A percentile compares a stretch with the other conserved stretches of the same genome.
Evolutionary conservation across 164 flowering plant genomes (phyloP).

Genomic region (Houttuynia cordata): DNA sequence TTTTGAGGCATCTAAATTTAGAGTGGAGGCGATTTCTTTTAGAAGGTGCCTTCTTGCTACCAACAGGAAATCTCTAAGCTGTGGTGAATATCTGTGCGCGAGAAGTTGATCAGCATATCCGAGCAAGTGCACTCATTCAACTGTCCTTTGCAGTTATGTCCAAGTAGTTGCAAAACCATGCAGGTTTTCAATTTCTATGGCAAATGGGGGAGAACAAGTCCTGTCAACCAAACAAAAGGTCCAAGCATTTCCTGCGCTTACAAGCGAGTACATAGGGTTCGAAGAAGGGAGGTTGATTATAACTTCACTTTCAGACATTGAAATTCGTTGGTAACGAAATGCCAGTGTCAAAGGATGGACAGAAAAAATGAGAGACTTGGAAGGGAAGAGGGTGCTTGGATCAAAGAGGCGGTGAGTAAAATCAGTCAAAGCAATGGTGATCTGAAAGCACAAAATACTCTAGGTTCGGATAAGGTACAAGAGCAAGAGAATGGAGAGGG

Average conservation of each 20-base stretch:
- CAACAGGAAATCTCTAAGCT: too few species aligned
- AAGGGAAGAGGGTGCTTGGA: slow-evolving; percentile 17
- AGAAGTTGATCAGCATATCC: not conserved
- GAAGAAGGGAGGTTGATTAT: slow-evolving; percentile 2
- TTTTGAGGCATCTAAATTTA: too few species aligned
- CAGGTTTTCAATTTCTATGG: slow-evolving; percentile 8
- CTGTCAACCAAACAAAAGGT: not conserved
- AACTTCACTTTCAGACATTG: not conserved
- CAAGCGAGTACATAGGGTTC: slow-evolving; percentile 5
- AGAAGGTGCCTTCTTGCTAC: too few species aligned
- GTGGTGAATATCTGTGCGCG: too few species aligned
- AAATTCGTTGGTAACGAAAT: slow-evolving; percentile 12
- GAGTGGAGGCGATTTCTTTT: too few species aligned
- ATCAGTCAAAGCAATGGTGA: slow-evolving; percentile 10
- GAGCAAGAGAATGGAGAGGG: slow-evolving; percentile 15
- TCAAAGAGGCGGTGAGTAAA: slow-evolving; percentile 9
- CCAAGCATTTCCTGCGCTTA: slow-evolving; percentile 9
- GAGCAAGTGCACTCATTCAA: not conserved
- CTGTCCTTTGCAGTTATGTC: not conserved
- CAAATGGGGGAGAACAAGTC: slow-evolving; percentile 8
- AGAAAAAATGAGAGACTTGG: slow-evolving; percentile 25
- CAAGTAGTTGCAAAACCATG: slow-evolving; percentile 1
- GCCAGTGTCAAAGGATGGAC: slow-evolving; percentile 36
- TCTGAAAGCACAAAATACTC: slow-evolving; percentile 9
- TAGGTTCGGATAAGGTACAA: slow-evolving; percentile 15